Conservation (phyloP, 2,329 filamentous ascomycete genomes). For the Penicillium nordicum region DNA sequence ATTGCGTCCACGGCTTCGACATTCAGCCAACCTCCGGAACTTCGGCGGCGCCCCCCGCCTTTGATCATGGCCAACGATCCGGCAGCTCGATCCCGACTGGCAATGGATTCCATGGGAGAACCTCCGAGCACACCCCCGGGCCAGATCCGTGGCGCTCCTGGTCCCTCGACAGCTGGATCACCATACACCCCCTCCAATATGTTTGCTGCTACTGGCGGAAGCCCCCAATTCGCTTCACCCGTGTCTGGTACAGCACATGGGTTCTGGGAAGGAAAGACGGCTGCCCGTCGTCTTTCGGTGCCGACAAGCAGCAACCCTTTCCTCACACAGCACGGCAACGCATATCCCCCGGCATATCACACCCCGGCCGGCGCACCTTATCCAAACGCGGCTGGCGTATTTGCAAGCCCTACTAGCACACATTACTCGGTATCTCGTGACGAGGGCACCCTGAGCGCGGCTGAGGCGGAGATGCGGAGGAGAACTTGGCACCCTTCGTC, state of each 20-base stretch:
- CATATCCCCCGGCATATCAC: conserved; percentile 56
- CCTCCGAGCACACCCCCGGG: conserved; percentile 63
- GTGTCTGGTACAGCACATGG: conserved; percentile 66
- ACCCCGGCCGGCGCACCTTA: conserved; percentile 55
- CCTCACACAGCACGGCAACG: conserved; percentile 57
- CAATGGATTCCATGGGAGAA: conserved; percentile 61
- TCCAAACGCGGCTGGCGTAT: conserved; percentile 58
- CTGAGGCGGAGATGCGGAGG: conserved; percentile 75
- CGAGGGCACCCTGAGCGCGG: conserved; percentile 32
- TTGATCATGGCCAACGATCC: conserved; percentile 77
- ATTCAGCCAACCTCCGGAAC: conserved; percentile 60
- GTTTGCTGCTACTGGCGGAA: conserved; percentile 70
- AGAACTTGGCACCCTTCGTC: conserved; percentile 83
- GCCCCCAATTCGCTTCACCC: conserved; percentile 78
- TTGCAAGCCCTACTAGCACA: conserved; percentile 66
- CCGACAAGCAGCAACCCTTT: conserved; percentile 74
- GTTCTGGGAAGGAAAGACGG: conserved; percentile 68
- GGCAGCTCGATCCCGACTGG: conserved; percentile 57
- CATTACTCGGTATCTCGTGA: conserved; percentile 47
- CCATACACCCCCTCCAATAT: conserved; percentile 81
- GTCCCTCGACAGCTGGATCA: conserved; percentile 68
- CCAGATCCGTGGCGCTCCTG: conserved; percentile 62
- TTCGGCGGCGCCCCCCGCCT: conserved; percentile 71
- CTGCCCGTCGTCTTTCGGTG: conserved; percentile 74
- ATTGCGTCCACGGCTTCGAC: conserved; percentile 72